These are phyloP conservation scores for Termitomyces sp. DNA, from an alignment of 768 basidiomycete species.

Conservation along the genomic window DNA sequence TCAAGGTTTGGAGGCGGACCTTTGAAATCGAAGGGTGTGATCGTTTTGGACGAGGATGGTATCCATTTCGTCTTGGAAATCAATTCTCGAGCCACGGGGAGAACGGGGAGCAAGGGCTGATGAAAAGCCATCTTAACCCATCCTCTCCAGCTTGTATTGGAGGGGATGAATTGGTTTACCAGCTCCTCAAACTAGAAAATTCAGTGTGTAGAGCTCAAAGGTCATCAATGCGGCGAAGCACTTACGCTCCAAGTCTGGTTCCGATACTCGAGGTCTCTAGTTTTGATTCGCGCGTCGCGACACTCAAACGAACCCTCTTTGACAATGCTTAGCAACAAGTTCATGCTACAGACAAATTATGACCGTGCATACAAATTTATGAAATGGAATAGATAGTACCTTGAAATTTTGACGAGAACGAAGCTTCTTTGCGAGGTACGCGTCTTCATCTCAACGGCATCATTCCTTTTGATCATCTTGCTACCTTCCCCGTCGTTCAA, in stretches of 20 bases:
- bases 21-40: conserved; percentile 24
- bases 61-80: conserved; percentile 75
- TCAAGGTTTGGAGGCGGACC: conserved; percentile 23
- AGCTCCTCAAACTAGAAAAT: conserved; percentile 64
- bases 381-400: conserved; percentile 28
- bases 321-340: conserved; percentile 70
- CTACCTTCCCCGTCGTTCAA: conserved; percentile 10
- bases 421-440: conserved; percentile 83
- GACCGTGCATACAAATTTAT: not conserved
- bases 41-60: conserved; percentile 34
- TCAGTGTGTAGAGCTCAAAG: conserved; percentile 4
- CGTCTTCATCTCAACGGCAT: conserved; percentile 77
- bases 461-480: conserved; percentile 26
- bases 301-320: conserved; percentile 84
- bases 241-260: conserved; percentile 81
- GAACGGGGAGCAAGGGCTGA: conserved; percentile 70
- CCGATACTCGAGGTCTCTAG: conserved; percentile 74
- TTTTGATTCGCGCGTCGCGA: conserved; percentile 71
- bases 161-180: conserved; percentile 74
- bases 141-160: conserved; percentile 71
- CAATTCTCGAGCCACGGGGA: conserved; percentile 74
- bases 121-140: conserved; percentile 84
- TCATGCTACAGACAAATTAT: conserved; percentile 37
- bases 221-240: conserved; percentile 8
- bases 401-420: conserved; percentile 69